Percentiles rank a stretch among this genome's conserved stretches.
phyloP scores from a whole-genome alignment of 2,329 filamentous ascomycete genomes.

The Ramularia endophylla region DNA sequence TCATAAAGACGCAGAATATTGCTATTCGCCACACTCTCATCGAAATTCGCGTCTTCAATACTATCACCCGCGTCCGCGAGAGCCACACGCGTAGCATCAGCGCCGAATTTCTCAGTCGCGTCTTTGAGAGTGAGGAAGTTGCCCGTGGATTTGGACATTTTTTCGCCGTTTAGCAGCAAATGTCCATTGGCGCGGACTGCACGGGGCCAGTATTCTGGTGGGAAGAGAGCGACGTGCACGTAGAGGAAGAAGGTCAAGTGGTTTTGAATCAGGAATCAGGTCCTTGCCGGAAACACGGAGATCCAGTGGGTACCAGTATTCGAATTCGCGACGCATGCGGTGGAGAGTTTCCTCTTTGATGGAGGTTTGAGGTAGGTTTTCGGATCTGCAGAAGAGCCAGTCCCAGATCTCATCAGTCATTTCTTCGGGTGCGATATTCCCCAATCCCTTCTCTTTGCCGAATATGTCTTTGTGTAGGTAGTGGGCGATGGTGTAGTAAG shows the following conservation, averaged over 20 bases:
- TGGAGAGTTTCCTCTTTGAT: conserved; percentile 70
- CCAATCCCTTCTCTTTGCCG: conserved; percentile 63
- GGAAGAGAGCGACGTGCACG: conserved; percentile 85
- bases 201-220: conserved; percentile 79
- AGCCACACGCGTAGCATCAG: conserved; percentile 84
- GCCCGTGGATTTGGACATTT: conserved; percentile 97
- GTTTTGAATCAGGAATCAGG: conserved; percentile 83
- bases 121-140: conserved; percentile 93
- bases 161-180: conserved; percentile 89
- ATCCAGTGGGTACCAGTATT: conserved; percentile 96
- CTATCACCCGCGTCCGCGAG: conserved; percentile 92
- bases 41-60: conserved; percentile 94
- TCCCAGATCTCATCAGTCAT: conserved; percentile 97
- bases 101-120: conserved; percentile 84
- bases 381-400: conserved; percentile 78
- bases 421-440: conserved; percentile 70
- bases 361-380: conserved; percentile 57
- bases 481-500: conserved; percentile 57
- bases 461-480: conserved; percentile 73
- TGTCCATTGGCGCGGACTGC: conserved; percentile 87
- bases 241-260: conserved; percentile 96
- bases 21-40: conserved; percentile 88
- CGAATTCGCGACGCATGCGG: conserved; percentile 82
- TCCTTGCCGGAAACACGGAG: conserved; percentile 87
- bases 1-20: conserved; percentile 80